A percentile compares a stretch with the other conserved stretches of the same genome.
Evolutionary conservation across 2,329 filamentous ascomycete genomes (phyloP).

Genomic region (Pleurostoma richardsiae): DNA sequence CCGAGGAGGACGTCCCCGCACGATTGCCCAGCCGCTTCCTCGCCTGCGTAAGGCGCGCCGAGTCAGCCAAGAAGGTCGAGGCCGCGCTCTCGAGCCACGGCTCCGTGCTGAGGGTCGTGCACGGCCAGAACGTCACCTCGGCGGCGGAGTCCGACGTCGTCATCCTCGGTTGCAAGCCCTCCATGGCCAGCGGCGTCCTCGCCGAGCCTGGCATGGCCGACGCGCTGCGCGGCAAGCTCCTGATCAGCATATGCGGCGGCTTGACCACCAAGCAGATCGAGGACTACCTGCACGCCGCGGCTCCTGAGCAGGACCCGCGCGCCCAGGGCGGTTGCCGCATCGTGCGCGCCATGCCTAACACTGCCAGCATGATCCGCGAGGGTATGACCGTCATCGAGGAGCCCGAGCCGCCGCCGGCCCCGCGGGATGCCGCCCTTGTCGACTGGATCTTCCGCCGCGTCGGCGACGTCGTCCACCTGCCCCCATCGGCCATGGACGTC

Average conservation of each 20-base stretch:
- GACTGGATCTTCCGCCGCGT: slow-evolving; percentile 75
- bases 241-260: slow-evolving; percentile 78
- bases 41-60: slow-evolving; percentile 69
- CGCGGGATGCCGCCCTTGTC: slow-evolving; percentile 50
- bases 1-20: slow-evolving; percentile 40
- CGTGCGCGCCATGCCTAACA: slow-evolving; percentile 82
- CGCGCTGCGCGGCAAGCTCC: slow-evolving; percentile 72
- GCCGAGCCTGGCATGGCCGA: slow-evolving; percentile 61
- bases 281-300: slow-evolving; percentile 52
- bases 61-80: slow-evolving; percentile 65
- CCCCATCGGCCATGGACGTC: slow-evolving; percentile 64
- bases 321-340: slow-evolving; percentile 53
- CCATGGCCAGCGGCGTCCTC: slow-evolving; percentile 66
- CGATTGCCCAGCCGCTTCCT: slow-evolving; percentile 71
- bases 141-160: slow-evolving; percentile 66
- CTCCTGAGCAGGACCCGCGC: slow-evolving; percentile 38
- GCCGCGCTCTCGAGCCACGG: slow-evolving; percentile 60
- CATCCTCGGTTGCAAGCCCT: slow-evolving; percentile 76
- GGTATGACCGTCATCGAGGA: slow-evolving; percentile 77
- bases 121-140: slow-evolving; percentile 67
- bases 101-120: slow-evolving; percentile 58
- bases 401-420: slow-evolving; percentile 50
- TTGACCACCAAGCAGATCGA: slow-evolving; percentile 67
- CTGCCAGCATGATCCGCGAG: slow-evolving; percentile 71
- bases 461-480: slow-evolving; percentile 64